Conservation (phyloP, 2,329 filamentous ascomycete genomes). For the Colletotrichum sp. region DNA sequence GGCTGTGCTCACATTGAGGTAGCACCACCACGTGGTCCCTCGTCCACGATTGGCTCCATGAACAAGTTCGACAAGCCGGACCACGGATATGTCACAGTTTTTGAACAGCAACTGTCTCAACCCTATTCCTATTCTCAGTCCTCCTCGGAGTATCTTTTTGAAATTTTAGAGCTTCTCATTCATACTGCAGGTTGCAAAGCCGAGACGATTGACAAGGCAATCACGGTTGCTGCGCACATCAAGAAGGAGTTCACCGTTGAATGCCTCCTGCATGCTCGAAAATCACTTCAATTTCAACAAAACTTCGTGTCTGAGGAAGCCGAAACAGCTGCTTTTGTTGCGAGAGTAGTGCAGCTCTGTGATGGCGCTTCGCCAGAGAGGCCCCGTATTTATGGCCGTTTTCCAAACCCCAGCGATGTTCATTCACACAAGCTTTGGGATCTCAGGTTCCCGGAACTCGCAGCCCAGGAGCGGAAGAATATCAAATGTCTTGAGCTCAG, state of each 20-base stretch:
- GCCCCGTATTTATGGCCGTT: background rate
- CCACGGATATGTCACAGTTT: background rate
- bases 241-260: background rate
- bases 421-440: background rate
- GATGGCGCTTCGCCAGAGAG: background rate
- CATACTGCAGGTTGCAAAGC: background rate
- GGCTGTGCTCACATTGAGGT: background rate
- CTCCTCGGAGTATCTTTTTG: background rate
- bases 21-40: background rate
- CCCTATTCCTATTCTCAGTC: background rate
- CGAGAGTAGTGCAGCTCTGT: background rate
- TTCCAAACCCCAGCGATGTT: background rate
- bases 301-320: background rate
- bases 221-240: background rate
- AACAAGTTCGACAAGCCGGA: background rate
- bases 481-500: background rate
- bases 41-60: background rate
- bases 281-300: background rate
- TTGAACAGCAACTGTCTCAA: background rate
- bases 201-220: background rate
- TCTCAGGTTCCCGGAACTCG: background rate
- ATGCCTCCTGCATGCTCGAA: background rate
- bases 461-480: background rate
- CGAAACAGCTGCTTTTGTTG: background rate
- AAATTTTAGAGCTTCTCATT: conserved; percentile 25